A percentile compares a stretch with the other conserved stretches of the same genome.
These are phyloP conservation scores for Mycena sp. DNA, from an alignment of 1,284 basidiomycete species.

Conservation along the genomic window DNA sequence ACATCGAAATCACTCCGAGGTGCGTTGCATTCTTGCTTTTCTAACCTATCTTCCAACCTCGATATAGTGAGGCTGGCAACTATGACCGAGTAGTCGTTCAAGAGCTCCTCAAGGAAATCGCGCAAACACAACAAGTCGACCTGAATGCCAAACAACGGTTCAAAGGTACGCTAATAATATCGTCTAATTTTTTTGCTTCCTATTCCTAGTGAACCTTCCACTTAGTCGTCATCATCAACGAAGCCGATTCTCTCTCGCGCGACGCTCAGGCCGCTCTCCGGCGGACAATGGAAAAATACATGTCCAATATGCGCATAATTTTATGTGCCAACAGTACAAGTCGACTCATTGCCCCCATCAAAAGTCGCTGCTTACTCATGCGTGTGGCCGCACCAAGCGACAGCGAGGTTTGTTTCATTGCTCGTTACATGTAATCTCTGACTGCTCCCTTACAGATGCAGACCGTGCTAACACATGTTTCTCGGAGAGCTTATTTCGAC, in stretches of 20 bases:
- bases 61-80: slow-evolving; percentile 89
- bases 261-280: slow-evolving; percentile 98
- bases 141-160: slow-evolving; percentile 95
- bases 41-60: background rate
- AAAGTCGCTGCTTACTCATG: slow-evolving; percentile 93
- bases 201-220: background rate
- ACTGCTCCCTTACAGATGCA: slow-evolving; percentile 67
- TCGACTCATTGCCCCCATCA: slow-evolving; percentile 97
- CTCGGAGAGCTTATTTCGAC: slow-evolving; percentile 84
- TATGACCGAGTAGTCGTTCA: slow-evolving; percentile 97
- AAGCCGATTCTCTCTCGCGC: slow-evolving; percentile 93
- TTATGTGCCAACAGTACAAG: slow-evolving; percentile 98
- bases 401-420: slow-evolving; percentile 69
- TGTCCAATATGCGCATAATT: slow-evolving; percentile 97
- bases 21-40: slow-evolving; percentile 44
- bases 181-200: background rate
- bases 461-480: slow-evolving; percentile 82
- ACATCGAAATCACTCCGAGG: slow-evolving; percentile 98
- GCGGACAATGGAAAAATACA: slow-evolving; percentile 99
- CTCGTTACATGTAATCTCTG: slow-evolving; percentile 9
- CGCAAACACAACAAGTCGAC: slow-evolving; percentile 98
- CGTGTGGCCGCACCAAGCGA: slow-evolving; percentile 90
- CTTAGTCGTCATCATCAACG: slow-evolving; percentile 97
- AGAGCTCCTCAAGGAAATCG: slow-evolving; percentile 97
- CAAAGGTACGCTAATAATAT: slow-evolving; percentile 72